phyloP scores from a whole-genome alignment of 306 rosid genomes.

The Datisca glomerata region DNA sequence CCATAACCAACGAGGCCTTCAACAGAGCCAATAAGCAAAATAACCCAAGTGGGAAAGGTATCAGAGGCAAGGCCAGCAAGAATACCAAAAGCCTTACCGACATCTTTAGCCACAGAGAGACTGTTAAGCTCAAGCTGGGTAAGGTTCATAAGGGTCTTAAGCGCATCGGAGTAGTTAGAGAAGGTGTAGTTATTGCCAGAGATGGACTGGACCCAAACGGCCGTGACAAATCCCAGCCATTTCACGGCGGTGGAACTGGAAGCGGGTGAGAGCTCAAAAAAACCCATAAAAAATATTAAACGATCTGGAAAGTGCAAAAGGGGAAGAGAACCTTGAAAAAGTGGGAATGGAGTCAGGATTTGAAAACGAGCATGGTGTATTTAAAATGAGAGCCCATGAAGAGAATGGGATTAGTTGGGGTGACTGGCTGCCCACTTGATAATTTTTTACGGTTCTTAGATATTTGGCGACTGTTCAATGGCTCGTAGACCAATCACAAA shows the following conservation, averaged over 20 bases:
- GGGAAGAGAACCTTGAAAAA: neutral
- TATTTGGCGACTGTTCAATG: too few relatives aligned
- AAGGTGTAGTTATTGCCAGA: conserved; percentile 97
- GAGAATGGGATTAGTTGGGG: too few relatives aligned
- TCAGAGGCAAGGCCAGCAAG: conserved; percentile 78
- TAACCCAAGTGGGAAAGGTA: conserved; percentile 50
- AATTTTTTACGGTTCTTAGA: too few relatives aligned
- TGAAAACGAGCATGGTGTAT: too few relatives aligned
- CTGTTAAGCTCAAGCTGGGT: conserved; percentile 67
- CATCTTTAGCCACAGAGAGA: conserved; percentile 76
- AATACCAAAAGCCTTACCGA: conserved; percentile 81
- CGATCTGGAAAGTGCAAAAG: neutral
- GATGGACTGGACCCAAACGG: conserved; percentile 81
- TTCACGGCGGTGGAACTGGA: conserved; percentile 35
- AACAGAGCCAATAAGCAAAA: conserved; percentile 64
- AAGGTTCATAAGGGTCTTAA: conserved; percentile 71
- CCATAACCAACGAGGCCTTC: conserved; percentile 84
- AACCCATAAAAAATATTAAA: conserved; percentile 27
- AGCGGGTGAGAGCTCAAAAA: conserved; percentile 3
- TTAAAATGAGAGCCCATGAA: too few relatives aligned
- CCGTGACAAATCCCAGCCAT: conserved; percentile 78
- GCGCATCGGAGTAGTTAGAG: conserved; percentile 75
- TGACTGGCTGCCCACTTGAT: too few relatives aligned
- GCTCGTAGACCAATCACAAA: too few relatives aligned
- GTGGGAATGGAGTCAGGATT: neutral